These are phyloP conservation scores for Tremella mesenterica DNA, from an alignment of 768 basidiomycete species.

Conservation along the genomic window DNA sequence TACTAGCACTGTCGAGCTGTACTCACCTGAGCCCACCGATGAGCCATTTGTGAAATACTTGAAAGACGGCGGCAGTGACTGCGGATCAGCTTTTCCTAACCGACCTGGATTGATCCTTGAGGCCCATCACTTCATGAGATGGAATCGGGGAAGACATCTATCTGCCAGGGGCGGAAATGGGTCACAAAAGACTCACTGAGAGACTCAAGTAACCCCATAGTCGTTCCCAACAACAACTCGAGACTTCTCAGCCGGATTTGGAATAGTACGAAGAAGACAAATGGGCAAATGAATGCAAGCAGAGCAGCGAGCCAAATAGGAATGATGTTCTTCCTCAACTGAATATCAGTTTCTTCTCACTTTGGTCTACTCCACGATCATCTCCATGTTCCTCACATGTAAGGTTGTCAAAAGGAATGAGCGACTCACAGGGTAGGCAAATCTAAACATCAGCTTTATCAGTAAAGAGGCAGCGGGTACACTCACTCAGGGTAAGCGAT, in stretches of 20 bases:
- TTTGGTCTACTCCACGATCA: neutral
- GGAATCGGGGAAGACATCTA: neutral
- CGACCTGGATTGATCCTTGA: too few relatives aligned
- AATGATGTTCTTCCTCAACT: slow-evolving; percentile 50
- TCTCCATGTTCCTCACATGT: neutral
- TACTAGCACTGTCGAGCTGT: slow-evolving; percentile 23
- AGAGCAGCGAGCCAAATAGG: slow-evolving; percentile 54
- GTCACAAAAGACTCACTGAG: slow-evolving; percentile 34
- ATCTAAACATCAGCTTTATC: slow-evolving; percentile 1
- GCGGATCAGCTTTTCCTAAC: neutral
- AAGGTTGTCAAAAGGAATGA: neutral
- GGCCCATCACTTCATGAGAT: neutral
- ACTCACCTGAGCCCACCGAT: slow-evolving; percentile 34
- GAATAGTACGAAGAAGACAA: slow-evolving; percentile 54
- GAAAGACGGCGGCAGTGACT: slow-evolving; percentile 48
- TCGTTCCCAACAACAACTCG: slow-evolving; percentile 51
- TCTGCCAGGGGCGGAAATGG: neutral
- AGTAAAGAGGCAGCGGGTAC: slow-evolving; percentile 45
- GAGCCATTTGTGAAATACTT: slow-evolving; percentile 55
- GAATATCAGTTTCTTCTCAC: neutral
- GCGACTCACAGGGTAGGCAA: slow-evolving; percentile 20
- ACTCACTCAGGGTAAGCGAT: slow-evolving; percentile 54
- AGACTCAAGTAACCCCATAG: slow-evolving; percentile 53
- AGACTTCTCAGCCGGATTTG: slow-evolving; percentile 51
- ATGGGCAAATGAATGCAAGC: slow-evolving; percentile 53